Evolutionary conservation across 768 basidiomycete genomes (phyloP).

Genomic region (Pulveroboletus sp.): DNA sequence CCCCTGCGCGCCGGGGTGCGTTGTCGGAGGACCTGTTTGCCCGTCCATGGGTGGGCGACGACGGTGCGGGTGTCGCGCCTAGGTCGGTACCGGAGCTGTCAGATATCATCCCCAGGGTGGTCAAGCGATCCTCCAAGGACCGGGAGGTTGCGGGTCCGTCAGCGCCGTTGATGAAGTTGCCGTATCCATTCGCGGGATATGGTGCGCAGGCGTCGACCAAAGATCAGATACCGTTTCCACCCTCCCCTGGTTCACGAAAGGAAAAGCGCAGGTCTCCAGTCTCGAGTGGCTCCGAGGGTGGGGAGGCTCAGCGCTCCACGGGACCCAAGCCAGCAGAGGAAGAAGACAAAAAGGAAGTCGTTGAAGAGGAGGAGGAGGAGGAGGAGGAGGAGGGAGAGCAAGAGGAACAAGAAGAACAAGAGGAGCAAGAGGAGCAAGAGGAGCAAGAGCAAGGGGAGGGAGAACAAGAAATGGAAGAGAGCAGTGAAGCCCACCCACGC

Average conservation of each 20-base stretch:
- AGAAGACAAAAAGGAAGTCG: slow-evolving; percentile 18
- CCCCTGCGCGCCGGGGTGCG: slow-evolving; percentile 53
- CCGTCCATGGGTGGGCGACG: slow-evolving; percentile 34
- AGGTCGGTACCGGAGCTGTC: slow-evolving; percentile 30
- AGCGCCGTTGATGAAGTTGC: slow-evolving; percentile 46
- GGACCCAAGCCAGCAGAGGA: slow-evolving; percentile 28
- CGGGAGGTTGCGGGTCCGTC: slow-evolving; percentile 35
- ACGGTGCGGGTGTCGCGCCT: slow-evolving; percentile 22
- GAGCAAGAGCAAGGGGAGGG: slow-evolving; percentile 45
- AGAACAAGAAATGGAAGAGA: slow-evolving; percentile 35
- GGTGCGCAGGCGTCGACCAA: slow-evolving; percentile 58
- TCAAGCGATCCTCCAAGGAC: slow-evolving; percentile 46
- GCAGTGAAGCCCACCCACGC: slow-evolving; percentile 53
- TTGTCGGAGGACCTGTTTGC: slow-evolving; percentile 64
- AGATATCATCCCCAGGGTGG: slow-evolving; percentile 43
- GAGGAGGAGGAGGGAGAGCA: slow-evolving; percentile 39
- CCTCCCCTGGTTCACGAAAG: slow-evolving; percentile 44
- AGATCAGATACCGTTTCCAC: slow-evolving; percentile 75
- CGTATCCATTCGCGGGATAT: slow-evolving; percentile 68
- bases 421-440: background rate
- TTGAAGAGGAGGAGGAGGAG: slow-evolving; percentile 19
- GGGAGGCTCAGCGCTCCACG: slow-evolving; percentile 28
- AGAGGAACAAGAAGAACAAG: background rate
- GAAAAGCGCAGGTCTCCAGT: slow-evolving; percentile 32
- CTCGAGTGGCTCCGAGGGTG: slow-evolving; percentile 28